A percentile compares a stretch with the other conserved stretches of the same genome.
phyloP scores from a whole-genome alignment of 768 basidiomycete species.

The Pleurotus tuoliensis region DNA sequence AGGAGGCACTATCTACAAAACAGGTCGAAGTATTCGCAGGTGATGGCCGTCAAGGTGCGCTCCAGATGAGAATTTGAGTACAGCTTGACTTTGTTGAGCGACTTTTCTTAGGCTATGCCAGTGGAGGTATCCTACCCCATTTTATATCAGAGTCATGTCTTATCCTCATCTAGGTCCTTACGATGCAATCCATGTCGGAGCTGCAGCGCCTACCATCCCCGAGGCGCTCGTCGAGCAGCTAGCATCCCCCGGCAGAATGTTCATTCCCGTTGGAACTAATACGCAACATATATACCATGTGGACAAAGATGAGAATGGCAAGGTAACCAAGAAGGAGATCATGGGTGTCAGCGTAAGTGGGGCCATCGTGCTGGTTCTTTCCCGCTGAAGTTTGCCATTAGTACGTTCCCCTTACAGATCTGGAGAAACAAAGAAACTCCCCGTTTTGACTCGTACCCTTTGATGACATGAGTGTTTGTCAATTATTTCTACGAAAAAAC shows the following conservation, averaged over 20 bases:
- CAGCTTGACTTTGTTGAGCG: neutral
- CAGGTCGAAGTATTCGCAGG: slow-evolving; percentile 64
- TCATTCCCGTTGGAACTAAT: slow-evolving; percentile 80
- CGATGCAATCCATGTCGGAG: slow-evolving; percentile 91
- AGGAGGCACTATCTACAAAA: slow-evolving; percentile 45
- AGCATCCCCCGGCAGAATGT: slow-evolving; percentile 75
- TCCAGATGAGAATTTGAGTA: neutral
- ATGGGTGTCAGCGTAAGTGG: slow-evolving; percentile 79
- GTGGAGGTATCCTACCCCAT: no score
- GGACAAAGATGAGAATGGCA: slow-evolving; percentile 73
- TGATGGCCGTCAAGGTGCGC: slow-evolving; percentile 72
- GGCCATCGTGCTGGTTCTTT: slow-evolving; percentile 6
- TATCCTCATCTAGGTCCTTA: slow-evolving; percentile 49
- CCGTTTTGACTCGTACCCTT: no score
- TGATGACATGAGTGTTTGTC: no score
- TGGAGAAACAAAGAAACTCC: slow-evolving; percentile 31
- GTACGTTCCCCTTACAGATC: slow-evolving; percentile 74
- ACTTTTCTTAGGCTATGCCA: no score
- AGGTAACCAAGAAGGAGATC: slow-evolving; percentile 56
- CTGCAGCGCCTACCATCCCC: slow-evolving; percentile 78
- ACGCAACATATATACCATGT: slow-evolving; percentile 66
- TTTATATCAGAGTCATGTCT: no score
- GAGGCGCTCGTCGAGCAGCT: slow-evolving; percentile 73
- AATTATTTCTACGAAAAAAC: no score
- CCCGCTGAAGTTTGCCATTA: slow-evolving; percentile 17